A percentile compares a stretch with the other conserved stretches of the same genome.
These are phyloP conservation scores for Isatis lusitanica DNA, from an alignment of 441 rosid genomes.

Conservation along the genomic window DNA sequence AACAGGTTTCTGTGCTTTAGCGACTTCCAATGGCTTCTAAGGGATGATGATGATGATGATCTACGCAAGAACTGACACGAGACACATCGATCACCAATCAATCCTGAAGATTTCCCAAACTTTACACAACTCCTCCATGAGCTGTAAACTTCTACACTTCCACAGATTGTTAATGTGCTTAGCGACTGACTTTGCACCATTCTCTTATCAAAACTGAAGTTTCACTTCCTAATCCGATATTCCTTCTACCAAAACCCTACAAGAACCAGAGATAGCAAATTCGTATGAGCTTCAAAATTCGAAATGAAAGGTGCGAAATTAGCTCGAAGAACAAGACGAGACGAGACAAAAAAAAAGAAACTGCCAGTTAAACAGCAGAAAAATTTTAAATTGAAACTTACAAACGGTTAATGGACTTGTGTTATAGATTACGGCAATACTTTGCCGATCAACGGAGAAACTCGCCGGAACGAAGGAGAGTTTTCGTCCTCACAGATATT, in stretches of 20 bases:
- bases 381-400: background rate
- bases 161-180: slow-evolving; percentile 47
- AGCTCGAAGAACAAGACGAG: background rate
- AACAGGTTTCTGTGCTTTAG: slow-evolving; percentile 40
- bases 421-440: background rate
- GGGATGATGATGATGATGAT: slow-evolving; percentile 27
- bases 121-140: slow-evolving; percentile 46
- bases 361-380: background rate
- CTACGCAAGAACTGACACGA: slow-evolving; percentile 41
- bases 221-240: background rate
- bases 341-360: background rate
- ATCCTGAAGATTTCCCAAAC: slow-evolving; percentile 36
- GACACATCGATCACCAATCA: slow-evolving; percentile 37
- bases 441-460: slow-evolving; percentile 15
- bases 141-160: slow-evolving; percentile 46
- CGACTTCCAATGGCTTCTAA: slow-evolving; percentile 34
- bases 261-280: slow-evolving; percentile 7
- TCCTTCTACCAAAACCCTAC: slow-evolving; percentile 9
- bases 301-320: background rate
- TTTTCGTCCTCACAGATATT: slow-evolving; percentile 31
- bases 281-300: background rate
- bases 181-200: slow-evolving; percentile 59
- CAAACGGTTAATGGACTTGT: background rate
- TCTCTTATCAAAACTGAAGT: background rate
- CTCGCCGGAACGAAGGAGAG: slow-evolving; percentile 28